Base-by-base conservation (phyloP, 164 flowering plant species). In the Euptelea pleiosperma region DNA sequence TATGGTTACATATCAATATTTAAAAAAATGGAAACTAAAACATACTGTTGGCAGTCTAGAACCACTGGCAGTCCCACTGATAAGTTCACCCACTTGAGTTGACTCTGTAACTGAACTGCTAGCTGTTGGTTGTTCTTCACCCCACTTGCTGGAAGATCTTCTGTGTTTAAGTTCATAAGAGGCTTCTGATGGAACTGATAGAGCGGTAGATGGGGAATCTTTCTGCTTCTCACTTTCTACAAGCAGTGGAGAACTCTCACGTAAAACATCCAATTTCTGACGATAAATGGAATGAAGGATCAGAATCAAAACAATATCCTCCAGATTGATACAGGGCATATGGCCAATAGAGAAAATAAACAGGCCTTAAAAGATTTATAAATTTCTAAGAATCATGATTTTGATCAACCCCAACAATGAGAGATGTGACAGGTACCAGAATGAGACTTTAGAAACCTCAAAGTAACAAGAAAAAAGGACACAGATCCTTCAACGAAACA, bases 121-220 rank as follows among this genome's bases (percentile, higher is more conserved):
- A 34, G 73, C 67, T 49, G 86, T 75, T 30, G 90, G 85, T 31
- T 77, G 66, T 29, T 87, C 97, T 44, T 85, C 94, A 80, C 58
- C 82, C 83, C 80, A 76, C 64, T 72, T 83, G 86, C 92, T 86
- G 24, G 84, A 80, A 16, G 95, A 89, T 78, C 82, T 80, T 75
- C 71, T 74, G 54, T 81, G 88, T 46, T 65, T 80, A 48, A 61
- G 53, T 63, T 77, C 82, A 72, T 19, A 53, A 22, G 77, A 65
- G 43, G 60, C 61, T 51, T 73, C 82, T 19, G 81, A 65, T n/a
- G n/a, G n/a, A 70, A 61, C 68, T 34, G 51, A 66, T 1, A 77
- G 59, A 63, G 63, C 73, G 54, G 82, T 64, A 28, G 80, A 64
- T 48, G 73, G 66, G 25, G 86, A 77, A 28, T 85, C 91, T 52